Conservation (phyloP, 2,329 filamentous ascomycete species). For the Salinomyces thailandicus region DNA sequence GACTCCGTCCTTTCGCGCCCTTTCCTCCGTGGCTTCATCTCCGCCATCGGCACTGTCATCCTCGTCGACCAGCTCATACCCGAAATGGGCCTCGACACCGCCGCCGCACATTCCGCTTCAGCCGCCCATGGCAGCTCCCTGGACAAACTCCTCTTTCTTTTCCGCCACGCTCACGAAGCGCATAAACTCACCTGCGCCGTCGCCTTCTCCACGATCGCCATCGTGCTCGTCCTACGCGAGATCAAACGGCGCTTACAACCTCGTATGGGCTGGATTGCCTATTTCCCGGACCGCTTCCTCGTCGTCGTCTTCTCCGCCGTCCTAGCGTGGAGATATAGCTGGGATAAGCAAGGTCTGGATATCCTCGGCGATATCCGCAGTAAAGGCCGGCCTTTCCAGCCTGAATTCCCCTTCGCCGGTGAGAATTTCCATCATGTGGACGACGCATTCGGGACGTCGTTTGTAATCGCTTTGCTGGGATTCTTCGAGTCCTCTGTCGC, state of each 20-base stretch:
- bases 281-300: slow-evolving; percentile 81
- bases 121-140: slow-evolving; percentile 75
- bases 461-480: slow-evolving; percentile 87
- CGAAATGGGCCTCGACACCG: slow-evolving; percentile 64
- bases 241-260: slow-evolving; percentile 73
- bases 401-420: slow-evolving; percentile 74
- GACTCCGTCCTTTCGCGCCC: slow-evolving; percentile 90
- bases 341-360: slow-evolving; percentile 70
- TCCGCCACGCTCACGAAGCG: slow-evolving; percentile 52
- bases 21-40: slow-evolving; percentile 91
- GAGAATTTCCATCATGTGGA: slow-evolving; percentile 71
- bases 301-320: slow-evolving; percentile 79
- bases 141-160: slow-evolving; percentile 73
- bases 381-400: slow-evolving; percentile 58
- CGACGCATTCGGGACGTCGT: slow-evolving; percentile 79
- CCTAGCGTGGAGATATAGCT: slow-evolving; percentile 63
- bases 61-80: slow-evolving; percentile 89
- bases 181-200: slow-evolving; percentile 69
- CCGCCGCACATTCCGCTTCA: slow-evolving; percentile 51
- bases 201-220: slow-evolving; percentile 65
- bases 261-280: slow-evolving; percentile 68
- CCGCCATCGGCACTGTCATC: slow-evolving; percentile 92
- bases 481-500: slow-evolving; percentile 98
- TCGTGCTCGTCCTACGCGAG: slow-evolving; percentile 79
- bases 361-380: slow-evolving; percentile 75